Conservation (phyloP, 768 basidiomycete species). For the Udeniomyces megalosporus region DNA sequence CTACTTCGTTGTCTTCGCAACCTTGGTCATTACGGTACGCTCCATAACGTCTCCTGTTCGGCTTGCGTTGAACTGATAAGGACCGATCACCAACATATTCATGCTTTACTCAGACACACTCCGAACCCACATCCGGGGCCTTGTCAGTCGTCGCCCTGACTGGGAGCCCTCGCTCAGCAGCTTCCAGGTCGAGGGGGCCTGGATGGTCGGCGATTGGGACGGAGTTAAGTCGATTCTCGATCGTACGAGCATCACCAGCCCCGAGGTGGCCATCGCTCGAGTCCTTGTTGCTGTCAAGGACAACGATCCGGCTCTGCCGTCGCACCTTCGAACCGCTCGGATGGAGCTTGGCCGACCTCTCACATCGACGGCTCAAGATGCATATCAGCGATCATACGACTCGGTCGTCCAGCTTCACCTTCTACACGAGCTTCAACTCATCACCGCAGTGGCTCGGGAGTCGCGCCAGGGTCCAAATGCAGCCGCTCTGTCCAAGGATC, state of each 20-base stretch:
- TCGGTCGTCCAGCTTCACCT: conserved; percentile 69
- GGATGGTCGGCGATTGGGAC: conserved; percentile 89
- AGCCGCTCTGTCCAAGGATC: background rate
- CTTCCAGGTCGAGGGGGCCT: conserved; percentile 83
- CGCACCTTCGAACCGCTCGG: conserved; percentile 47
- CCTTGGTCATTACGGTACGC: conserved; percentile 87
- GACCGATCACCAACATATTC: no score
- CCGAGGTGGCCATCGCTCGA: conserved; percentile 57
- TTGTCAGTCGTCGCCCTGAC: conserved; percentile 56
- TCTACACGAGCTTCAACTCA: conserved; percentile 64
- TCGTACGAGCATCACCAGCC: conserved; percentile 20
- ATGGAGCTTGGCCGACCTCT: conserved; percentile 61
- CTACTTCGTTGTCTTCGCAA: conserved; percentile 79
- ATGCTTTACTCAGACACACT: conserved; percentile 57
- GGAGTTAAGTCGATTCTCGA: conserved; percentile 50
- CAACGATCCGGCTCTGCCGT: conserved; percentile 36
- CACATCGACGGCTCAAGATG: conserved; percentile 57
- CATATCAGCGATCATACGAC: conserved; percentile 76
- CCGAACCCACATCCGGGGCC: conserved; percentile 80
- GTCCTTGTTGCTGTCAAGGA: conserved; percentile 63
- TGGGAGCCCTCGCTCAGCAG: conserved; percentile 64
- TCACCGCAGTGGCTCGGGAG: conserved; percentile 24
- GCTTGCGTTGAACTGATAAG: no score
- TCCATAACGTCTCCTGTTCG: background rate
- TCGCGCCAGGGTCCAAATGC: background rate